Evolutionary conservation across 2,329 filamentous ascomycete genomes (phyloP).

Genomic region (Fusarium acutatum): DNA sequence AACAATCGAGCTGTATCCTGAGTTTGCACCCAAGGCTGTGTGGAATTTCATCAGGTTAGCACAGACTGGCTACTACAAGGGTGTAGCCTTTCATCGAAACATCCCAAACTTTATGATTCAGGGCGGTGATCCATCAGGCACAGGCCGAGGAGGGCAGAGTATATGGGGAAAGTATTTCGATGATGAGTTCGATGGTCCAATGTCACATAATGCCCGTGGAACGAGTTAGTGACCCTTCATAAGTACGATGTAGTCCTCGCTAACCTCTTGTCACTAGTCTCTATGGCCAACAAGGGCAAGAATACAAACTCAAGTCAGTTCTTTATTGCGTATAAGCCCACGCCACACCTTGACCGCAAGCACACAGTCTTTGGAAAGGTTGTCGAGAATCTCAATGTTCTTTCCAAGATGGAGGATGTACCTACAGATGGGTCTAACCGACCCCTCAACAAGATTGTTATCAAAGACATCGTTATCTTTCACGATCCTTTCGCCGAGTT

Average conservation of each 20-base stretch:
- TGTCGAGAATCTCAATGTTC: slow-evolving; percentile 76
- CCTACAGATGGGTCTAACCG: slow-evolving; percentile 79
- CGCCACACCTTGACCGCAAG: slow-evolving; percentile 89
- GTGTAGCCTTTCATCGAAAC: slow-evolving; percentile 88
- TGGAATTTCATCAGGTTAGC: slow-evolving; percentile 95
- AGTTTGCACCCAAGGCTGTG: slow-evolving; percentile 90
- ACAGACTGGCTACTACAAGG: slow-evolving; percentile 89
- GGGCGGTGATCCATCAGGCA: slow-evolving; percentile 92
- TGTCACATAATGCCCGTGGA: slow-evolving; percentile 83
- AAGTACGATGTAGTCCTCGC: not conserved
- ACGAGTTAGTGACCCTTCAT: slow-evolving; percentile 52
- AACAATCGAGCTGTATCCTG: slow-evolving; percentile 88
- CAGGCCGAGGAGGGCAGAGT: slow-evolving; percentile 86
- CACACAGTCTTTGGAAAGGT: slow-evolving; percentile 96
- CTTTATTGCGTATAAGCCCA: slow-evolving; percentile 89
- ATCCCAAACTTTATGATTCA: slow-evolving; percentile 98
- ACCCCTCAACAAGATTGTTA: slow-evolving; percentile 80
- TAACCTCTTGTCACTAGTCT: slow-evolving; percentile 49
- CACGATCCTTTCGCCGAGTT: slow-evolving; percentile 97
- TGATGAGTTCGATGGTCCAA: slow-evolving; percentile 90
- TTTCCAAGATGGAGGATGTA: slow-evolving; percentile 80
- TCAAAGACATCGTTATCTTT: slow-evolving; percentile 85
- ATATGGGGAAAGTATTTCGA: slow-evolving; percentile 95
- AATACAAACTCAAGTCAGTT: slow-evolving; percentile 96
- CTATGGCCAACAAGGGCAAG: slow-evolving; percentile 99